Evolutionary conservation across 2,329 filamentous ascomycete species (phyloP).

Genomic region (Colletotrichum viniferum): DNA sequence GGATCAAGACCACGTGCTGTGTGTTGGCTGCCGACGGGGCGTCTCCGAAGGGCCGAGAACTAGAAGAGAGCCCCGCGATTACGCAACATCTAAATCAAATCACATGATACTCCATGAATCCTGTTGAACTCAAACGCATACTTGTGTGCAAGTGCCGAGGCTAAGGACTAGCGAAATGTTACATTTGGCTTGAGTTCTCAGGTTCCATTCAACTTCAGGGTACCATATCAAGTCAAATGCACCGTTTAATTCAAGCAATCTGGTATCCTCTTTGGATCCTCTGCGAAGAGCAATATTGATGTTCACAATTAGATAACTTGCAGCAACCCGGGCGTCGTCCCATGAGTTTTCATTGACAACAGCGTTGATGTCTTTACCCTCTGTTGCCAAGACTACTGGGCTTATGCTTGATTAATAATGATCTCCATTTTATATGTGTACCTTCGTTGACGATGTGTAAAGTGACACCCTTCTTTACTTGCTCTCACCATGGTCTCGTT

Average conservation of each 20-base stretch:
- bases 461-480: fast-evolving
- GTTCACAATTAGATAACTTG: background rate
- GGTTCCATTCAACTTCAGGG: fast-evolving
- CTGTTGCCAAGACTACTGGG: background rate
- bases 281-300: background rate
- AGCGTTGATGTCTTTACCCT: background rate
- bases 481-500: background rate
- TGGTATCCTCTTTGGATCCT: fast-evolving
- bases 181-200: background rate
- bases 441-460: background rate
- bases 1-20: background rate
- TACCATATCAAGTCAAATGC: background rate
- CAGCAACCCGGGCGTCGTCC: fast-evolving
- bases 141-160: background rate
- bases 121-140: background rate
- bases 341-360: background rate
- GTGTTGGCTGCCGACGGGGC: background rate
- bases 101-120: background rate
- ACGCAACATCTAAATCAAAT: background rate
- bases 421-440: background rate
- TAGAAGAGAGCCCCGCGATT: background rate
- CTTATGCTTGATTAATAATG: too few relatives aligned
- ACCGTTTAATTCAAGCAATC: background rate
- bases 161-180: too few relatives aligned
- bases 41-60: background rate